A percentile compares a stretch with the other conserved stretches of the same genome.
These are phyloP conservation scores for Helminthosporium solani DNA, from an alignment of 2,329 filamentous ascomycete genomes.

Conservation along the genomic window DNA sequence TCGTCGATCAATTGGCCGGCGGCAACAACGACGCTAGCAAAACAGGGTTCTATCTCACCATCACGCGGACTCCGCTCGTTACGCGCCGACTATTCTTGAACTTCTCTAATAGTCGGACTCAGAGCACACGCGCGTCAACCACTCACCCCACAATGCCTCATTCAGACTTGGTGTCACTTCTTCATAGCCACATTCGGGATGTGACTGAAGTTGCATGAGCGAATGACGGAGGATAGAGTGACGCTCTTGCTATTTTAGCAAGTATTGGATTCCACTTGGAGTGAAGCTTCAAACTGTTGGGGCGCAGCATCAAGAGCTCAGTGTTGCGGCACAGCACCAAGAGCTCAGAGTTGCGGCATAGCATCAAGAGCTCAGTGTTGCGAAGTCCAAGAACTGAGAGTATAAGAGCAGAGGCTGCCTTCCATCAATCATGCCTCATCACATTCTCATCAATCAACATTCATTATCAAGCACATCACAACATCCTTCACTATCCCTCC, in stretches of 20 bases:
- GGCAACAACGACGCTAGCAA: slow-evolving; percentile 3
- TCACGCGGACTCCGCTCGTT: slow-evolving; percentile 4
- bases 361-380: slow-evolving; percentile 5
- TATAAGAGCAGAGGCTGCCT: slow-evolving; percentile 7
- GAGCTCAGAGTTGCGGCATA: slow-evolving; percentile 4
- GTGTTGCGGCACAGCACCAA: slow-evolving; percentile 5
- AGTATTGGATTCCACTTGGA: slow-evolving; percentile 5
- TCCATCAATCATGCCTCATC: slow-evolving; percentile 5
- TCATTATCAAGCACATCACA: neutral
- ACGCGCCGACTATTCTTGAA: slow-evolving; percentile 8
- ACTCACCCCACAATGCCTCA: slow-evolving; percentile 6
- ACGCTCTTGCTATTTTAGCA: slow-evolving; percentile 7
- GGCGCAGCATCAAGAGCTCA: slow-evolving; percentile 5
- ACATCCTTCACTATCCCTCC: slow-evolving; percentile 4
- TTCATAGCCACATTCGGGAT: slow-evolving; percentile 8
- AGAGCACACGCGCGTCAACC: slow-evolving; percentile 3
- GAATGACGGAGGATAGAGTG: slow-evolving; percentile 4
- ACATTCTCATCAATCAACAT: slow-evolving; percentile 2
- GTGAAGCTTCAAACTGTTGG: slow-evolving; percentile 6
- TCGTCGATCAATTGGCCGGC: slow-evolving; percentile 4
- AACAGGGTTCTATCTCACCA: slow-evolving; percentile 1
- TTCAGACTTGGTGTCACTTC: slow-evolving; percentile 7
- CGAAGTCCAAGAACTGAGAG: slow-evolving; percentile 7
- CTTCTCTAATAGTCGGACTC: slow-evolving; percentile 5
- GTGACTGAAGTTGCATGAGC: slow-evolving; percentile 4